Evolutionary conservation across 192 early-diverging fungal species (phyloP), one percentile per base, ranked within the genome.

Genomic region (Podila clonocystis): DNA sequence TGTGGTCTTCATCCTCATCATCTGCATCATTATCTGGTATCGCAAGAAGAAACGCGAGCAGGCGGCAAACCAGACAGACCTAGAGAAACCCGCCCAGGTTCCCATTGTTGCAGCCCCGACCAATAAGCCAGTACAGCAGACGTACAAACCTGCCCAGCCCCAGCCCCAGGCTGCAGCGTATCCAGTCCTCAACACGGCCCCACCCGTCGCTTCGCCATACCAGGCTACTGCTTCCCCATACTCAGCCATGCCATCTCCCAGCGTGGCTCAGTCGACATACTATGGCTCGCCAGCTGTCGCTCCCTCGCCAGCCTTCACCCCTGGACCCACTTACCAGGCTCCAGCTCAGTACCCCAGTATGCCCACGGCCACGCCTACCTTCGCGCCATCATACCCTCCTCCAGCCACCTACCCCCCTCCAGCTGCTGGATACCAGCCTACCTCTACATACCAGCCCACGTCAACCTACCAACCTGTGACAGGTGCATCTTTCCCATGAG

Each of bases 321-420:
- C 52, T 11, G 52, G 52, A n/a, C 22, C 20, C 22, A 22, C 41
- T 15, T 45, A 45, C 41, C 41, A 45, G 41, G 15, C 41, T 4
- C 41, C 41, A 45, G 41, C 41, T 45, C 41, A 45, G 41, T 55
- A 55, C 52, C 52, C 52, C n/a, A 55, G 52, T 22, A 55, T 55
- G 52, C 52, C 52, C 24, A 55, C 52, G 4, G 1, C 52, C 2
- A 11, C n/a, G n/a, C 24, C 24, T 6, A 22, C 52, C 20, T 26
- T 26, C 24, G 5, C 52, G 11, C 52, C 20, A 22, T 26, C 52
- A 8, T n/a, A n/a, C 26, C n/a, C n/a, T 55, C 24, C 20, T 12
- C 22, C 52, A 55, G n/a, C n/a, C 4, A 55, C 52, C 19, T 55
- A 24, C 5, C 20, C 52, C 0, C 52, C 24, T 24, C 22, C 52